Percentiles rank a stretch among this genome's conserved stretches.
These are phyloP conservation scores for Psilocybe mexicana DNA, from an alignment of 1,284 basidiomycete genomes.

Conservation along the genomic window DNA sequence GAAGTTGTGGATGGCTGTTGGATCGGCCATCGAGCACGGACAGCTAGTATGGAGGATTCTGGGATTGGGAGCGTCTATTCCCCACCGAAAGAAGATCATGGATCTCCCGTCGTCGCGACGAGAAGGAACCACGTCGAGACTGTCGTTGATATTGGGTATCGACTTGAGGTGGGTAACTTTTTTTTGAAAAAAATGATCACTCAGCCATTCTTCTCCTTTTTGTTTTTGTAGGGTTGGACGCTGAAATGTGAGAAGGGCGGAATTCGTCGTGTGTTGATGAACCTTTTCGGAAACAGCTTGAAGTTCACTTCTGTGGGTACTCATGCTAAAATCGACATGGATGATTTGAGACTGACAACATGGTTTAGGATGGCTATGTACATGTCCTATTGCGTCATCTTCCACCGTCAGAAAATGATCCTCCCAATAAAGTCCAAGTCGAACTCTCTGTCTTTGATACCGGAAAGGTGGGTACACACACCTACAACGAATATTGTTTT, in stretches of 20 bases:
- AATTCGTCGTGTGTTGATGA: conserved; percentile 91
- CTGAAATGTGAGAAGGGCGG: conserved; percentile 92
- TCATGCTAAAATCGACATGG: not conserved
- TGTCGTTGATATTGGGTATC: conserved; percentile 82
- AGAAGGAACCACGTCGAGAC: conserved; percentile 70
- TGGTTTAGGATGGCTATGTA: conserved; percentile 77
- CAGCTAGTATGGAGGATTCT: conserved; percentile 61
- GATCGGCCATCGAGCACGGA: conserved; percentile 88
- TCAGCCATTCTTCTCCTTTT: not conserved
- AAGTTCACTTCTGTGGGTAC: conserved; percentile 81
- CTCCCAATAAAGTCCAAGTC: conserved; percentile 65
- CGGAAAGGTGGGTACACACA: conserved; percentile 63
- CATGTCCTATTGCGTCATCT: conserved; percentile 84
- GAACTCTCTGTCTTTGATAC: conserved; percentile 90
- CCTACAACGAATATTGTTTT: conserved; percentile 10
- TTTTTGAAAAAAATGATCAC: not conserved
- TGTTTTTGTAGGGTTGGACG: conserved; percentile 71
- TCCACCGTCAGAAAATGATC: conserved; percentile 51
- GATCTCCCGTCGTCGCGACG: conserved; percentile 37
- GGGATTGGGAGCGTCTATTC: conserved; percentile 94
- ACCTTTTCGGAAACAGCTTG: conserved; percentile 92
- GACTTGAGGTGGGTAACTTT: conserved; percentile 50
- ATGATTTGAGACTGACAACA: conserved; percentile 8
- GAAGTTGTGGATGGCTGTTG: conserved; percentile 95
- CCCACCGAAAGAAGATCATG: conserved; percentile 61